Conservation (phyloP, 2,329 filamentous ascomycete species). For the Sporothrix inflata region DNA sequence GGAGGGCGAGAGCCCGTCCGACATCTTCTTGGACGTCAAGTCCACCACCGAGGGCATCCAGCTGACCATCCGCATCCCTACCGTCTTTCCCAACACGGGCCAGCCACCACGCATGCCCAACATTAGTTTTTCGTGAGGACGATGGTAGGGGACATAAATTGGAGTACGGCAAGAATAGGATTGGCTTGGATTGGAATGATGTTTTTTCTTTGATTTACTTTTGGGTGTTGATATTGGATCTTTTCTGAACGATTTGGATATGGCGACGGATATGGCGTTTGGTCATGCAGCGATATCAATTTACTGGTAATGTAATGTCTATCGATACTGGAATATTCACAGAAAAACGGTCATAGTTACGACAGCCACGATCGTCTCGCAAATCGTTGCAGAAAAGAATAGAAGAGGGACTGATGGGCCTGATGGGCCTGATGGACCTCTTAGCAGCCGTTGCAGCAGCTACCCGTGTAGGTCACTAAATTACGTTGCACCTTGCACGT, state of each 20-base stretch:
- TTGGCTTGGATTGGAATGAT: neutral
- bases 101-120: conserved; percentile 38
- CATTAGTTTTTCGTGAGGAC: neutral
- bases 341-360: neutral
- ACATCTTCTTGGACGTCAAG: conserved; percentile 61
- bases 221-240: neutral
- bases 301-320: too few species aligned
- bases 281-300: too few species aligned
- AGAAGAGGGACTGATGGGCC: neutral
- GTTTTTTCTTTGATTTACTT: neutral
- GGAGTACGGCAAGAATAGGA: neutral
- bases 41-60: conserved; percentile 62
- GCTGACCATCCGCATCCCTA: conserved; percentile 60
- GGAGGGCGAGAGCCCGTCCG: conserved; percentile 51
- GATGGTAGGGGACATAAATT: too few species aligned
- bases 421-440: neutral
- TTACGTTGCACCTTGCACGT: neutral
- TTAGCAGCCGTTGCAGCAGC: conserved; percentile 19
- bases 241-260: too few species aligned
- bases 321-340: neutral
- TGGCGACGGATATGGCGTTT: too few species aligned
- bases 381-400: neutral
- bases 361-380: neutral
- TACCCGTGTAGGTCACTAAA: neutral
- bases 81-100: conserved; percentile 51